phyloP scores from a whole-genome alignment of 306 rosid species.

The Leucaena leucocephala region DNA sequence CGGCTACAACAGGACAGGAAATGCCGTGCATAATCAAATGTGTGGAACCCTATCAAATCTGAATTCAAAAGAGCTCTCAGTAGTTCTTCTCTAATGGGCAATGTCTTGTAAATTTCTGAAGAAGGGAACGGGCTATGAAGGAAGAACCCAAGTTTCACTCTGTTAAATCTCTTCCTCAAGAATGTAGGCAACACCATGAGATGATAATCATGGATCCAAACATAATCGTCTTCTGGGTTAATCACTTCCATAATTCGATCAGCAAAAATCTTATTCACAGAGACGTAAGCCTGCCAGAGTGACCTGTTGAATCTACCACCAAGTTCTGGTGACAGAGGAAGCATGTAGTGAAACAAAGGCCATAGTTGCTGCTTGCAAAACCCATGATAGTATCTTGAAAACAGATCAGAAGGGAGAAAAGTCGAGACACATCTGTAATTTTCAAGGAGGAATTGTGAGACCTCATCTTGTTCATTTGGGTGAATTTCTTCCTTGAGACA shows the following conservation, averaged over 20 bases:
- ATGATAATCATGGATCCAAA: constrained; percentile 80
- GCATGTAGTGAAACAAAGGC: constrained; percentile 77
- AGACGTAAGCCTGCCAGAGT: constrained; percentile 71
- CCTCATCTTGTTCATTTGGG: constrained; percentile 74
- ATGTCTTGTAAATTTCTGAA: constrained; percentile 68
- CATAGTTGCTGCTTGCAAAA: constrained; percentile 74
- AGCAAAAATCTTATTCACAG: constrained; percentile 68
- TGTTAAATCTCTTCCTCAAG: constrained; percentile 74
- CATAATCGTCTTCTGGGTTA: constrained; percentile 70
- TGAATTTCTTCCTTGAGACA: constrained; percentile 64
- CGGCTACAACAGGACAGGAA: constrained; percentile 73
- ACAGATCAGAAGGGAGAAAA: constrained; percentile 63
- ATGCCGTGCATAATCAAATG: constrained; percentile 76
- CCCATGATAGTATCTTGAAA: constrained; percentile 65
- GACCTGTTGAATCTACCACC: constrained; percentile 71
- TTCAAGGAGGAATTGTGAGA: constrained; percentile 60
- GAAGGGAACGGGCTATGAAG: constrained; percentile 76
- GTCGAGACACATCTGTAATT: constrained; percentile 63
- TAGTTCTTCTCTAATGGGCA: constrained; percentile 71
- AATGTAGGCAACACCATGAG: constrained; percentile 76
- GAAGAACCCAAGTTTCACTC: constrained; percentile 72
- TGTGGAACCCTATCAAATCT: constrained; percentile 74
- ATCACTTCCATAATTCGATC: constrained; percentile 80
- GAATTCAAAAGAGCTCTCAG: constrained; percentile 67
- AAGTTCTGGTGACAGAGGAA: constrained; percentile 68